Percentiles rank a stretch among this genome's conserved stretches.
Evolutionary conservation across 1,284 basidiomycete species (phyloP).

Genomic region (Sporisorium sorghi): DNA sequence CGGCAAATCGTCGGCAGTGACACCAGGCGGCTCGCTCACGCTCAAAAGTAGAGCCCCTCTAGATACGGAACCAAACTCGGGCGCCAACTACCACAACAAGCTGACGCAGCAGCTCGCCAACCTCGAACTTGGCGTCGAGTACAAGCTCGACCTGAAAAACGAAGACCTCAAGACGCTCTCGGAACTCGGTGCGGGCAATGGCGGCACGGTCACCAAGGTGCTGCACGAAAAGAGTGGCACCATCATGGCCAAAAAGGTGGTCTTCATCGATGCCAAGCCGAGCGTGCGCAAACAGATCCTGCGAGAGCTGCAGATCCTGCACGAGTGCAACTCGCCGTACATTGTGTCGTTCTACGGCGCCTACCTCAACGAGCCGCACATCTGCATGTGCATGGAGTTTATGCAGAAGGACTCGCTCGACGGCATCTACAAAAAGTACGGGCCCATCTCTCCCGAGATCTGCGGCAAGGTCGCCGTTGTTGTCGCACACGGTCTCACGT

Average conservation of each 20-base stretch:
- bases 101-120: constrained; percentile 67
- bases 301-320: constrained; percentile 97
- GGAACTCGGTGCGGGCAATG: constrained; percentile 96
- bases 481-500: constrained; percentile 93
- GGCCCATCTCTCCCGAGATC: constrained; percentile 87
- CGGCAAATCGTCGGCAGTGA: constrained; percentile 26
- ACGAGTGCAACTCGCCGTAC: constrained; percentile 90
- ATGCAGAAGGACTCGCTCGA: constrained; percentile 85
- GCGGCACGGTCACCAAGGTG: constrained; percentile 92
- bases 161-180: constrained; percentile 76
- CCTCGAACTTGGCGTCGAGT: constrained; percentile 70
- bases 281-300: constrained; percentile 97
- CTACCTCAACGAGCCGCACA: constrained; percentile 93
- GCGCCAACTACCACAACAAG: constrained; percentile 59
- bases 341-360: constrained; percentile 98
- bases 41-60: constrained; percentile 20
- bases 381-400: constrained; percentile 98
- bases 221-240: constrained; percentile 63
- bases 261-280: constrained; percentile 96
- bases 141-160: constrained; percentile 70
- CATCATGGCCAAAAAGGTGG: constrained; percentile 71
- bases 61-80: constrained; percentile 46
- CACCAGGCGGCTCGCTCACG: constrained; percentile 34
- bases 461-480: constrained; percentile 90
- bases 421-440: constrained; percentile 91